Conservation (phyloP, 345 rosid genomes). For the Sisymbrium altissimum region DNA sequence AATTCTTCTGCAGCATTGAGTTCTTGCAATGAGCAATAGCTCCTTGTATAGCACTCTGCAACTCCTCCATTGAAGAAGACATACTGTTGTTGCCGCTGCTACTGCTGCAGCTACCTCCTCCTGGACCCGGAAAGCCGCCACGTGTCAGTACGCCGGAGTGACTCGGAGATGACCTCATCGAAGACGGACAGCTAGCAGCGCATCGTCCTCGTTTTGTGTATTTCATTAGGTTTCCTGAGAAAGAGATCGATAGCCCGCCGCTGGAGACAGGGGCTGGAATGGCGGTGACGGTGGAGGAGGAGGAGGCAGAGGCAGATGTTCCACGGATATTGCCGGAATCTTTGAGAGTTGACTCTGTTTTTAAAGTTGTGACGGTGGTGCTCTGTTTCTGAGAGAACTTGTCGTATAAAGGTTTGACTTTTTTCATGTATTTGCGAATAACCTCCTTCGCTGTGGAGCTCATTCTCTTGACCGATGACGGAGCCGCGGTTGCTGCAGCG, state of each 20-base stretch:
- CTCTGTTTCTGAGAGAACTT: constrained; percentile 68
- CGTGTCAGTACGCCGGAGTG: constrained; percentile 76
- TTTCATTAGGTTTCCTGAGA: constrained; percentile 78
- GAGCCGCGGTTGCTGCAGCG: constrained; percentile 25
- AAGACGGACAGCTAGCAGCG: constrained; percentile 79
- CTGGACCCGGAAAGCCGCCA: constrained; percentile 32
- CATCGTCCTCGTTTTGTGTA: constrained; percentile 64
- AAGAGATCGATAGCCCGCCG: constrained; percentile 51
- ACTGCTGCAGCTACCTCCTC: constrained; percentile 26
- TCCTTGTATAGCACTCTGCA: constrained; percentile 91
- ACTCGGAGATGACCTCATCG: constrained; percentile 86
- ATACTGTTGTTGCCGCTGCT: constrained; percentile 1
- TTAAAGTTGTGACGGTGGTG: background rate
- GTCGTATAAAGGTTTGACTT: constrained; percentile 90
- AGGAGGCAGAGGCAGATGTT: background rate
- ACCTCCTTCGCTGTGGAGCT: constrained; percentile 81
- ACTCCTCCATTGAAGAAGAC: constrained; percentile 79
- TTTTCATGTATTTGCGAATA: constrained; percentile 76
- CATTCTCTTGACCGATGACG: constrained; percentile 68
- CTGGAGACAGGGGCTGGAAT: background rate
- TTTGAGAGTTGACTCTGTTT: constrained; percentile 27
- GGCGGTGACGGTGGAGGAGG: background rate
- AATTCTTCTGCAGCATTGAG: constrained; percentile 55
- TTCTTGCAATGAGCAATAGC: constrained; percentile 92
- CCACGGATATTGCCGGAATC: constrained; percentile 5